Percentiles rank a stretch among this genome's conserved stretches.
Evolutionary conservation across 805 yeast genomes (phyloP).

Genomic region (Candida morakotiae): DNA sequence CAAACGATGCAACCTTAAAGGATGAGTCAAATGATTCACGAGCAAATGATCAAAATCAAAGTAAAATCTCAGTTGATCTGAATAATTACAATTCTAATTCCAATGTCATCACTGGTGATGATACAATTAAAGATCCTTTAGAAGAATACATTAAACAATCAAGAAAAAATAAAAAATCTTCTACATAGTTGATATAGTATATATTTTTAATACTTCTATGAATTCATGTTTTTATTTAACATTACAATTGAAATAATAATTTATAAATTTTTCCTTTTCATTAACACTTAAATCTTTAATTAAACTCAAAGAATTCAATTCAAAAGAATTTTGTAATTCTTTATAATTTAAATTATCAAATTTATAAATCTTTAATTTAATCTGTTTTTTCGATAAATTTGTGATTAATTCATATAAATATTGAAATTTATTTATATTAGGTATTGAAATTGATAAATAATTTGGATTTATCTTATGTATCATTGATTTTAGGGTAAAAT

Average conservation of each 20-base stretch:
- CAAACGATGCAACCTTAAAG: too few species aligned
- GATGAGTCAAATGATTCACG: too few species aligned
- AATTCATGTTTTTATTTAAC: conserved; percentile 4
- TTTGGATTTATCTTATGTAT: conserved; percentile 37
- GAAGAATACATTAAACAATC: conserved; percentile 3
- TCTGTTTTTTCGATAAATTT: conserved; percentile 16
- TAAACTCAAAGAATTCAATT: conserved; percentile 27
- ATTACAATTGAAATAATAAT: conserved; percentile 15
- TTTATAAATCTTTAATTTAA: conserved; percentile 25
- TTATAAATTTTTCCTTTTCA: conserved; percentile 27
- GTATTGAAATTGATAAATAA: conserved; percentile 33
- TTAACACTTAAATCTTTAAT: conserved; percentile 25
- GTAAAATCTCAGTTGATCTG: neutral
- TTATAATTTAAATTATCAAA: conserved; percentile 11
- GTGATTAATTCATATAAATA: conserved; percentile 22
- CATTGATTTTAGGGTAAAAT: conserved; percentile 28
- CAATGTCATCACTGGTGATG: conserved; percentile 1
- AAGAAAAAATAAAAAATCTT: neutral
- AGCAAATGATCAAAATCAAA: too few species aligned
- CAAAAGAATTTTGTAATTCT: conserved; percentile 23
- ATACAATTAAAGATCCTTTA: conserved; percentile 15
- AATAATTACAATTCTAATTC: neutral
- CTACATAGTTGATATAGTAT: neutral
- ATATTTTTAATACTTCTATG: too few species aligned
- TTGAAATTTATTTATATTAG: conserved; percentile 16